Conservation (phyloP, 345 rosid species). For the Ceriops zippeliana region DNA sequence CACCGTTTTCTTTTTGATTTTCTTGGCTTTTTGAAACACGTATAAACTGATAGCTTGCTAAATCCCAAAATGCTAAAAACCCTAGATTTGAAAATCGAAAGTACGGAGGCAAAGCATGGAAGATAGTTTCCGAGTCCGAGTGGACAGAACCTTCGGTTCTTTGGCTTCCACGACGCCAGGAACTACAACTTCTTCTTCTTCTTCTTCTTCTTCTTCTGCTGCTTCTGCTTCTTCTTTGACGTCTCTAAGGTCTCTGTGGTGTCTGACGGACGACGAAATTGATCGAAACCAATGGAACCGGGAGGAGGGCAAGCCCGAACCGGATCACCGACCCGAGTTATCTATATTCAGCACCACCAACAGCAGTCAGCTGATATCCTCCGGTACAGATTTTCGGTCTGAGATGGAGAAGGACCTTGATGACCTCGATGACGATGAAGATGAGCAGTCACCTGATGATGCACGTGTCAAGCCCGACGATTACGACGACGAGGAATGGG, state of each 20-base stretch:
- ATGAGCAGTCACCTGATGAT: constrained; percentile 4
- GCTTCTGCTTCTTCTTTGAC: not conserved
- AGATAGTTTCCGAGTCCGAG: constrained; percentile 66
- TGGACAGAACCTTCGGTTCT: constrained; percentile 67
- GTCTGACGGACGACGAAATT: constrained; percentile 64
- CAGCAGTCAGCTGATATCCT: constrained; percentile 12
- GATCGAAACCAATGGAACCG: constrained; percentile 42
- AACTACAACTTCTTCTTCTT: not conserved
- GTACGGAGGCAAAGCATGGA: constrained; percentile 14
- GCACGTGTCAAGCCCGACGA: constrained; percentile 38
- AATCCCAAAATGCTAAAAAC: not conserved
- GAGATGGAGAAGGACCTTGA: constrained; percentile 39
- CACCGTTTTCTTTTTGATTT: too few relatives aligned
- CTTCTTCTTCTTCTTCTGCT: not conserved
- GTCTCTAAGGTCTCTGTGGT: constrained; percentile 49
- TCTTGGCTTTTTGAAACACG: too few relatives aligned
- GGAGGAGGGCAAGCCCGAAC: constrained; percentile 20
- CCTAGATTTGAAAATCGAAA: constrained; percentile 4
- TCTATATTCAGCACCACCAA: constrained; percentile 25
- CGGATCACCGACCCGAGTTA: not conserved
- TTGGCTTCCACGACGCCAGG: constrained; percentile 39
- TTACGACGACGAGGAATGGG: constrained; percentile 68
- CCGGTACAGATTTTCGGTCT: constrained; percentile 13
- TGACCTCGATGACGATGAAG: constrained; percentile 29
- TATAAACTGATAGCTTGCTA: too few relatives aligned